Evolutionary conservation across 345 rosid species (phyloP), one percentile per base, ranked within the genome.

Genomic region (Corchorus olitorius): DNA sequence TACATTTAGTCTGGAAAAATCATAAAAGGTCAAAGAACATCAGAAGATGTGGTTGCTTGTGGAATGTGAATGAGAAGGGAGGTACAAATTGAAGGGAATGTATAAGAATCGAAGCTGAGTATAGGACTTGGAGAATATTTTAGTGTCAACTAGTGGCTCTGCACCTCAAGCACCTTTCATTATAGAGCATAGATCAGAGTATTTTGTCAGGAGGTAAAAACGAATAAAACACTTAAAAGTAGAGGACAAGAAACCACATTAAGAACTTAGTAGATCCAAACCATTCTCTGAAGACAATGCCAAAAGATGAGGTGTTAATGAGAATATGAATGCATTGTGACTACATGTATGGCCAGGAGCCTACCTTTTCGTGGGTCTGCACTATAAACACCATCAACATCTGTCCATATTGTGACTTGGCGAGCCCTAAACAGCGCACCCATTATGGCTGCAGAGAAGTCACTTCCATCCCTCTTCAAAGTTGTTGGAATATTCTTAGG

Each of bases 291-390:
- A 10, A 19, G 49, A 53, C 52, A 58, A 49, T 69, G n/a, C 27
- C 27, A 6, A 69, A 68, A 15, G n/a, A 49, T 59, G 49, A 27
- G 45, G 20, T 5, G 35, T 59, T 35, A n/a, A 48, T 46, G 34
- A 56, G 34, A 43, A 22, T 37, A n/a, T 12, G 65, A 60, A 76
- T 34, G 65, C 48, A 69, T 16, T 52, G 37, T 48, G 10, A 39
- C 22, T 19, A 72, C 34, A 66, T 8, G 60, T 16, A 74, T 20
- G 45, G 60, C 50, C 56, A 19, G 56, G 46, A 15, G 77, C 87
- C 77, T 19, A 96, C 99, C 99, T 93, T 96, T 96, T 77, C 95
- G 84, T 22, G 98, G 99, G 82, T 97, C 99, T 13, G 99, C 99
- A 78, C 99, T 97, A 82, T 94, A 94, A 48, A 97, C 96, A 74